phyloP scores from a whole-genome alignment of 164 flowering plant species.

The Chimonanthus salicifolius region DNA sequence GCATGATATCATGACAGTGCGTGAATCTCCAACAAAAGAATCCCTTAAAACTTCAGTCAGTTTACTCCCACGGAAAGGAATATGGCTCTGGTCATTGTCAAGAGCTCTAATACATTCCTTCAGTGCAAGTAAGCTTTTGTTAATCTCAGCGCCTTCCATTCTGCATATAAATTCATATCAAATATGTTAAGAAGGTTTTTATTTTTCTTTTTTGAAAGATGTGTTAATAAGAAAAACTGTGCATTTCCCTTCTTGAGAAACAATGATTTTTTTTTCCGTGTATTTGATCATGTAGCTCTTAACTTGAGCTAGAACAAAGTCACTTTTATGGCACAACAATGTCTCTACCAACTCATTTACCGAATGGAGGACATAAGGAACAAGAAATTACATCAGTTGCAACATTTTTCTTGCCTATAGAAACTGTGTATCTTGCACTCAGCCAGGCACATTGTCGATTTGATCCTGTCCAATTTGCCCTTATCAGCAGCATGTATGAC shows the following conservation, averaged over 20 bases:
- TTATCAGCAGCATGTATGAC: no score
- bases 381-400: no score
- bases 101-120: conserved; percentile 96
- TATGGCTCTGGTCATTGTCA: conserved; percentile 89
- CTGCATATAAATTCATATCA: conserved; percentile 34
- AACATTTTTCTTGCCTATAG: no score
- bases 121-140: conserved; percentile 83
- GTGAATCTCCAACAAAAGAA: conserved; percentile 90
- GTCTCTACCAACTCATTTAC: no score
- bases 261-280: background rate
- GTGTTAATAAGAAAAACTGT: background rate
- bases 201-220: no score
- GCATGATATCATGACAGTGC: conserved; percentile 96
- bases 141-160: conserved; percentile 96
- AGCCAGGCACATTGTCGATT: no score
- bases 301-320: no score
- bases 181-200: background rate
- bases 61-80: conserved; percentile 96
- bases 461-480: no score
- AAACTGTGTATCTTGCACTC: no score
- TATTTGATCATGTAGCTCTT: no score
- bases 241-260: background rate
- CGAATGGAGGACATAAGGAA: no score
- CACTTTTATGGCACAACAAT: no score
- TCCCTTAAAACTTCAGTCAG: conserved; percentile 90